phyloP scores from a whole-genome alignment of 176 grass and related monocot species.

The Saccharum officinarum region DNA sequence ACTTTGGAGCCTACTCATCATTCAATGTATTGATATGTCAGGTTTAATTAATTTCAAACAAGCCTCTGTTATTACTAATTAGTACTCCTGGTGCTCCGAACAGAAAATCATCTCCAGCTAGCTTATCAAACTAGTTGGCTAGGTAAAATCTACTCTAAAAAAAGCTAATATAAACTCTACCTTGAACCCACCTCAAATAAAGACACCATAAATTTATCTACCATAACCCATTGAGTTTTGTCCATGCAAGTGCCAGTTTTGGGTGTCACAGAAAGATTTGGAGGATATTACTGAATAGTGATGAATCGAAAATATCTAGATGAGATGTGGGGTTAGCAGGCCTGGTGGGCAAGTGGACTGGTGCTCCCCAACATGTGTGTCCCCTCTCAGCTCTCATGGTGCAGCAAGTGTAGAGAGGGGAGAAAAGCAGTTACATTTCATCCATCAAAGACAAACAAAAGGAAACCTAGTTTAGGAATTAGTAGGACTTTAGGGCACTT shows the following conservation, averaged over 20 bases:
- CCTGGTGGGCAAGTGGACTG: slow-evolving; percentile 46
- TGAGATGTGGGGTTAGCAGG: not conserved
- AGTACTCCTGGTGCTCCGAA: too few species aligned
- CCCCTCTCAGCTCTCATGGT: not conserved
- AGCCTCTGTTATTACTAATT: too few species aligned
- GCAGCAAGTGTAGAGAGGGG: not conserved
- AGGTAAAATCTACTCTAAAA: not conserved
- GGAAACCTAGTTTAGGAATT: slow-evolving; percentile 23
- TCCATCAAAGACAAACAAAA: slow-evolving; percentile 27
- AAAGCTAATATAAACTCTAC: not conserved
- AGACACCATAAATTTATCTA: not conserved
- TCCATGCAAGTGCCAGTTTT: not conserved
- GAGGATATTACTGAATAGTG: not conserved
- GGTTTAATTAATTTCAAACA: too few species aligned
- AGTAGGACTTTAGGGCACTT: slow-evolving; percentile 32
- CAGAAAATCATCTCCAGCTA: not conserved
- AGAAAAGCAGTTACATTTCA: slow-evolving; percentile 7
- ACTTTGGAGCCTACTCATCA: not conserved
- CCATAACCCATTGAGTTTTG: not conserved
- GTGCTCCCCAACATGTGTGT: slow-evolving; percentile 44
- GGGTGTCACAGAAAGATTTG: not conserved
- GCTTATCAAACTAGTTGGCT: not conserved
- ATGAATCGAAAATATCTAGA: not conserved
- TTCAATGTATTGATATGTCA: not conserved
- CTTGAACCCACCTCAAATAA: not conserved